Base-by-base conservation (phyloP, 176 grass and related monocot species). In the Lolium multiflorum region DNA sequence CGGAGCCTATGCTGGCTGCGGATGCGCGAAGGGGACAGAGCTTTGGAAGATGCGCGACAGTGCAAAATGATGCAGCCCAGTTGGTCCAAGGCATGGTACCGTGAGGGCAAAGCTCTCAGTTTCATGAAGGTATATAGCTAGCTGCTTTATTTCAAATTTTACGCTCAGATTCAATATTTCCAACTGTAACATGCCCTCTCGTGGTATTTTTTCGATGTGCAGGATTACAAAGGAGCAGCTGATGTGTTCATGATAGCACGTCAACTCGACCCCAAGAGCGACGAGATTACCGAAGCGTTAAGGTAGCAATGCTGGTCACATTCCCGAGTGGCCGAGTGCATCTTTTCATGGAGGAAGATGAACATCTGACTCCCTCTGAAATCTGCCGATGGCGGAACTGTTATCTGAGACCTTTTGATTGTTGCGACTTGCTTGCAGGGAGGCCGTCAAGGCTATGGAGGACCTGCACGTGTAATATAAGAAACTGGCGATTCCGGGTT, bases 201-300 rank as follows among this genome's bases (percentile, higher is more conserved):
- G 63, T 66, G 63, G 8, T 18, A 18, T 52, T 74, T 5, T 8
- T 1, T 16, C 21, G 22, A 75, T 28, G 12, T 9, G 7, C 48
- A 76, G 73, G 48, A 76, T 54, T 54, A 76, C 73, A 35, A 76
- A 76, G 73, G 73, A 76, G 47, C 73, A 54, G 8, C 73, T 25
- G 24, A 6, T 9, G 73, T 48, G 7, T 76, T 76, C 73, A 7
- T 54, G 73, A 54, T 54, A 76, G 73, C 73, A 31, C 73, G 10
- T 14, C 15, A 76, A 76, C 48, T 76, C 4, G 25, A 52, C 73
- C 73, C 48, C 18, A 20, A 31, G 9, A 76, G 73, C 4, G 48
- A 76, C 15, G 73, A 76, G 48, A 26, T 76, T 25, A 76, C 8
- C 4, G 8, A 35, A 11, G 73, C 24, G 9, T 13, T 76, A 8